Conservation (phyloP, 805 yeast genomes). For the Ogataea neopini region DNA sequence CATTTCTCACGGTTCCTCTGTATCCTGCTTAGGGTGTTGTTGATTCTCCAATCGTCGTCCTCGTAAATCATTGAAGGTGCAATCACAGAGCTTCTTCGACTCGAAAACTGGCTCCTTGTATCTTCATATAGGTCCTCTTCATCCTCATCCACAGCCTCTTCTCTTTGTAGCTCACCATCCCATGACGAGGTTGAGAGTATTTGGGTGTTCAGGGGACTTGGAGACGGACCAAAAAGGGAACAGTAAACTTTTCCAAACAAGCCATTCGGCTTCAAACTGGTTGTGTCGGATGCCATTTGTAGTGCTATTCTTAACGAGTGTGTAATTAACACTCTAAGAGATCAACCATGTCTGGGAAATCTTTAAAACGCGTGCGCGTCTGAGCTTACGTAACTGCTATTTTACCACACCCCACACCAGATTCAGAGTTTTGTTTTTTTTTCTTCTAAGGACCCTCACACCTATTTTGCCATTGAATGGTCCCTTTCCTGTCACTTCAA, state of each 20-base stretch:
- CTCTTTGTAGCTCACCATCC: no score
- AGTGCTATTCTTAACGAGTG: not conserved
- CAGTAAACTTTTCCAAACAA: slow-evolving; percentile 24
- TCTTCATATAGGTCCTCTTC: slow-evolving; percentile 21
- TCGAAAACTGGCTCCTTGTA: slow-evolving; percentile 20
- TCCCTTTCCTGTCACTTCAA: not conserved
- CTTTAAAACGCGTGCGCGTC: not conserved
- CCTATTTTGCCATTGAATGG: no score
- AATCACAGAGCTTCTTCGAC: slow-evolving; percentile 21
- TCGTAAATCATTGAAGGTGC: slow-evolving; percentile 25
- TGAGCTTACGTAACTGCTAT: not conserved
- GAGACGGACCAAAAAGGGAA: slow-evolving; percentile 18
- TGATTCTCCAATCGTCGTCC: slow-evolving; percentile 20
- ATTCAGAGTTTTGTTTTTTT: not conserved
- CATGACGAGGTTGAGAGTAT: slow-evolving; percentile 12
- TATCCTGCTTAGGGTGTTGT: slow-evolving; percentile 27
- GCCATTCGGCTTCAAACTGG: slow-evolving; percentile 14
- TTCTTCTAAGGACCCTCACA: no score
- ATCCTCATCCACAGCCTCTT: no score
- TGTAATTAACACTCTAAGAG: no score
- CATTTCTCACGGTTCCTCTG: slow-evolving; percentile 18
- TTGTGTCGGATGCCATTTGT: slow-evolving; percentile 9
- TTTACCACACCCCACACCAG: no score
- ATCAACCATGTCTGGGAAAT: slow-evolving; percentile 2
- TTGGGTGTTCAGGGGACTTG: slow-evolving; percentile 23